Base-by-base conservation (phyloP, 148 eudicot genomes). In the Hydrangea macrophylla region DNA sequence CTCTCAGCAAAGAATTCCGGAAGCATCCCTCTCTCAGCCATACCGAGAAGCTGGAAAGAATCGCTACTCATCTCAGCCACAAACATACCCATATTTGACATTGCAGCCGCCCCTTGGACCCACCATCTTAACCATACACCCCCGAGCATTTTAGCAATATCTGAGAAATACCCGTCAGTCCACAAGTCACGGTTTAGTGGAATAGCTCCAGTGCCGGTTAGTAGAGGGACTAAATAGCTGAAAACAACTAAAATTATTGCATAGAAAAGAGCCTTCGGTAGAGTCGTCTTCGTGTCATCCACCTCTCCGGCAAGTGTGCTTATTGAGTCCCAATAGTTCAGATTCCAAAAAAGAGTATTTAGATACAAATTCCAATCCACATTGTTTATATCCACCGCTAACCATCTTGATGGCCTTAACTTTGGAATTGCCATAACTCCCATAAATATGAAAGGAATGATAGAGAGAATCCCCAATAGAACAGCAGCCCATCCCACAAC, bases 21-120 rank as follows among this genome's bases (percentile, higher is more conserved):
- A 42, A 63, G 67, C 67, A 63, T 40, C 36, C 67, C 67, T 44
- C 67, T 63, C 18, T 63, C n/a, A n/a, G n/a, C n/a, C n/a, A n/a
- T n/a, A n/a, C n/a, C n/a, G n/a, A n/a, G n/a, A n/a, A n/a, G n/a
- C 55, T 63, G 67, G 31, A 63, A 63, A 63, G 55, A 63, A 63
- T 63, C 67, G 11, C 67, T 15, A 25, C 67, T 63, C 67, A 63
- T 63, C 25, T 62, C 66, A 24, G 53, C 32, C 66, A 15, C 54
- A 27, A 63, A 63, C 67, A 63, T 42, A 5, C 67, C 67, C 23
- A 44, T 63, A 63, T 27, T 63, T 26, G 67, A 63, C 67, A 63
- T 44, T 63, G 67, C 55, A 63, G 67, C 67, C 3, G 55, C 67
- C 23, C 13, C 67, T 63, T 42, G 67, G 30, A 63, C 44, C 67